Percentiles rank a stretch among this genome's conserved stretches.
These are phyloP conservation scores for Teratosphaeria destructans DNA, from an alignment of 2,329 filamentous ascomycete genomes.

Conservation along the genomic window DNA sequence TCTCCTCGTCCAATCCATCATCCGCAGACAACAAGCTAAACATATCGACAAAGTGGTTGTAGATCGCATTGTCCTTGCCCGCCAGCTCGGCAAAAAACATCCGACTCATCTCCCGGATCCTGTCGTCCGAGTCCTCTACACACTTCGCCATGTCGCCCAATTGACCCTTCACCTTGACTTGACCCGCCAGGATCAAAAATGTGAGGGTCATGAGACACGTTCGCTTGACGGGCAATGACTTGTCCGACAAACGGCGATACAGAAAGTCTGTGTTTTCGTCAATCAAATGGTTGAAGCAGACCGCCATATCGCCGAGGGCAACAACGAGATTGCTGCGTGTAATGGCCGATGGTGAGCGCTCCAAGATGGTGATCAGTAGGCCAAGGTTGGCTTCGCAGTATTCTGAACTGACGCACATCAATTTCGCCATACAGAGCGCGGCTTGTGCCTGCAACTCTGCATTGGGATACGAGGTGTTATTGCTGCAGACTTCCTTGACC, in stretches of 20 bases:
- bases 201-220: constrained; percentile 98
- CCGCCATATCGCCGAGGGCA: constrained; percentile 95
- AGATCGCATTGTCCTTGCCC: constrained; percentile 97
- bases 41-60: constrained; percentile 99
- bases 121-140: constrained; percentile 88
- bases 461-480: constrained; percentile 86
- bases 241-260: constrained; percentile 83
- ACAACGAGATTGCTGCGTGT: constrained; percentile 95
- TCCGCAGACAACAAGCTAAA: constrained; percentile 86
- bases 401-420: constrained; percentile 96
- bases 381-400: constrained; percentile 91
- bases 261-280: constrained; percentile 99
- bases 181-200: constrained; percentile 90
- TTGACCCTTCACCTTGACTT: constrained; percentile 99
- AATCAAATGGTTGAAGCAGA: constrained; percentile 98
- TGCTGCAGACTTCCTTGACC: constrained; percentile 86
- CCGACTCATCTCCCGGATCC: constrained; percentile 81
- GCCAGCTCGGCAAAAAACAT: constrained; percentile 99
- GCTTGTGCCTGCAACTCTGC: constrained; percentile 85
- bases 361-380: constrained; percentile 94
- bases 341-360: constrained; percentile 82
- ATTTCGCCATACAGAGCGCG: constrained; percentile 87
- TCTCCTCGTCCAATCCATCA: constrained; percentile 68
- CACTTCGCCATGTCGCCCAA: constrained; percentile 99
- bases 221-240: constrained; percentile 81